Evolutionary conservation across 192 early-diverging fungal genomes (phyloP).

Genomic region (Gryganskiella cystojenkinii): DNA sequence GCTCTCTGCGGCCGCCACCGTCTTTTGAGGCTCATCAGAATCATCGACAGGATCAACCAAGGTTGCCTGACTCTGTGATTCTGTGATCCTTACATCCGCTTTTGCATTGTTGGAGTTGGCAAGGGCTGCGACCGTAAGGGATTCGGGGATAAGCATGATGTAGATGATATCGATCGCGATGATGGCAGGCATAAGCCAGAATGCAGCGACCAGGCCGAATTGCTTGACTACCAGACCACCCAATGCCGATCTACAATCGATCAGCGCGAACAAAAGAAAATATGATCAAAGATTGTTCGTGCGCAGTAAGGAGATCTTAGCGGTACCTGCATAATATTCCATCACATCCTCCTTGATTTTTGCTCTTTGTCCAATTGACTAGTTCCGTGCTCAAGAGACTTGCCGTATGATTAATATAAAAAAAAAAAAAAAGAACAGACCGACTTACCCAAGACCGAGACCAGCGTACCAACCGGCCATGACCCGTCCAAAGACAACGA

Average conservation of each 20-base stretch:
- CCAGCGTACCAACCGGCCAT: conserved; percentile 27
- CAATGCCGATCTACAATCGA: conserved; percentile 15
- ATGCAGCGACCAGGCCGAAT: conserved; percentile 25
- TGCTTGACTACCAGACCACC: conserved; percentile 14
- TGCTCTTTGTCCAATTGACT: too few relatives aligned
- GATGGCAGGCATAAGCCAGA: conserved; percentile 12
- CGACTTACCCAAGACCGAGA: conserved; percentile 35
- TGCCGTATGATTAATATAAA: too few relatives aligned
- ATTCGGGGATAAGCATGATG: conserved; percentile 32
- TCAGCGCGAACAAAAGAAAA: background rate
- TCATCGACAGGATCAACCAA: too few relatives aligned
- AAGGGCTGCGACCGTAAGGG: conserved; percentile 2
- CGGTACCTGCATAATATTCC: background rate
- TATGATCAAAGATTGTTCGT: background rate
- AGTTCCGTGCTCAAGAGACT: too few relatives aligned
- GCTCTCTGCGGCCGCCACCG: background rate
- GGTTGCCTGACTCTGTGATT: too few relatives aligned
- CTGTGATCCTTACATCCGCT: background rate
- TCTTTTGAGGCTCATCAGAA: background rate
- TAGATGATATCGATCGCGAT: conserved; percentile 11
- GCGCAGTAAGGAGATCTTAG: background rate
- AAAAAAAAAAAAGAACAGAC: background rate
- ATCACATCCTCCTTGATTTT: background rate
- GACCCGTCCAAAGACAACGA: conserved; percentile 38
- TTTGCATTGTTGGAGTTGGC: conserved; percentile 2